A percentile compares a stretch with the other conserved stretches of the same genome.
These are phyloP conservation scores for Trametes cingulata DNA, from an alignment of 768 basidiomycete genomes.

Conservation along the genomic window DNA sequence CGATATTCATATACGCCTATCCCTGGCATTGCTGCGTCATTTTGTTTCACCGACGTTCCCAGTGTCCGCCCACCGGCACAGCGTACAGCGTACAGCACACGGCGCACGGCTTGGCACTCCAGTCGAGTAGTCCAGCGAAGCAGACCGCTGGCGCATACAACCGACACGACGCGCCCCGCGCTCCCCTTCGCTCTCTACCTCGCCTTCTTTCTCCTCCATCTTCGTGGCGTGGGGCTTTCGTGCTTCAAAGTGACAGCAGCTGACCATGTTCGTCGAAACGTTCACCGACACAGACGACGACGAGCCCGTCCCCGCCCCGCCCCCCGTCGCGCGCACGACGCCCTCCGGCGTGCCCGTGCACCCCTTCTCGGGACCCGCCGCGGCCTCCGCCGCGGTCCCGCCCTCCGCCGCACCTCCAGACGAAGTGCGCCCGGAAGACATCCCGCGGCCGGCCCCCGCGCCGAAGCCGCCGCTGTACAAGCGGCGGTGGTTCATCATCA, in stretches of 20 bases:
- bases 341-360: constrained; percentile 19
- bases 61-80: too few relatives aligned
- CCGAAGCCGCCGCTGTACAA: constrained; percentile 53
- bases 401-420: neutral
- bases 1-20: too few relatives aligned
- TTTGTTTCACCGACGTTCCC: too few relatives aligned
- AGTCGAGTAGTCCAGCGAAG: too few relatives aligned
- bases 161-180: too few relatives aligned
- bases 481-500: constrained; percentile 63
- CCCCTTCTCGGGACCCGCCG: constrained; percentile 12
- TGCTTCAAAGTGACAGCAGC: neutral
- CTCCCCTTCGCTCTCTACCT: too few relatives aligned
- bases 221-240: neutral
- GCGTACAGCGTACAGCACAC: too few relatives aligned
- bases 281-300: constrained; percentile 4
- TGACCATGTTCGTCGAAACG: constrained; percentile 1
- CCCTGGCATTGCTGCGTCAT: too few relatives aligned
- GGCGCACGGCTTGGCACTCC: too few relatives aligned
- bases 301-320: neutral
- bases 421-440: constrained; percentile 13
- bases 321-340: constrained; percentile 3
- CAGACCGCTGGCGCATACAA: too few relatives aligned
- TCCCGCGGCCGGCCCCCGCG: constrained; percentile 8
- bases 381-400: constrained; percentile 8
- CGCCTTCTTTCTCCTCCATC: neutral